Evolutionary conservation across 1,284 basidiomycete genomes (phyloP).

Genomic region (Apiotrichum veenhuisii): DNA sequence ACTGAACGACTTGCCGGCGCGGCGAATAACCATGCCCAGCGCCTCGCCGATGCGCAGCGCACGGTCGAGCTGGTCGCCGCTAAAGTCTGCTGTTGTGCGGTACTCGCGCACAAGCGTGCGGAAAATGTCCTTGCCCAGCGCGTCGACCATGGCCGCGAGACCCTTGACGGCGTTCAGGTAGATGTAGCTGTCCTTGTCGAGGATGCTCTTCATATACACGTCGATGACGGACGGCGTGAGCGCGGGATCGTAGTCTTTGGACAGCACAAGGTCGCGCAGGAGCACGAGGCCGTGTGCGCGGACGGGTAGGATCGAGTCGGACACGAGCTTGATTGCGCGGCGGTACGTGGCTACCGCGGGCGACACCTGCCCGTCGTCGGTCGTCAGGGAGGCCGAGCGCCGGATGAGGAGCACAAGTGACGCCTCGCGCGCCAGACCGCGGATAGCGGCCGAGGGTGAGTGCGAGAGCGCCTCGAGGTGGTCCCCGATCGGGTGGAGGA

Average conservation of each 20-base stretch:
- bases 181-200: conserved; percentile 92
- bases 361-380: conserved; percentile 37
- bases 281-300: conserved; percentile 85
- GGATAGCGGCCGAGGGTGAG: conserved; percentile 53
- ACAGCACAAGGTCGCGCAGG: conserved; percentile 67
- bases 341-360: conserved; percentile 66
- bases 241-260: conserved; percentile 51
- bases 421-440: conserved; percentile 64
- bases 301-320: conserved; percentile 91
- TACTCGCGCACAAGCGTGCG: conserved; percentile 64
- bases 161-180: conserved; percentile 92
- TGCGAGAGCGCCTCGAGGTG: conserved; percentile 60
- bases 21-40: conserved; percentile 69
- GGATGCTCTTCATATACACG: conserved; percentile 77
- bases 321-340: conserved; percentile 77
- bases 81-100: conserved; percentile 50
- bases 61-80: conserved; percentile 68
- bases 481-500: conserved; percentile 67
- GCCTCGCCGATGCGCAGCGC: conserved; percentile 84
- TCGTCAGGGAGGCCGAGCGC: conserved; percentile 14
- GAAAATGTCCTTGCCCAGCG: conserved; percentile 68
- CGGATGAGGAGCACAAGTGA: conserved; percentile 35
- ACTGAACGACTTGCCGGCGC: conserved; percentile 67
- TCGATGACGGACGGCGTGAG: conserved; percentile 78
- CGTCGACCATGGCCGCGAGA: conserved; percentile 73